Percentiles rank a stretch among this genome's conserved stretches.
These are phyloP conservation scores for Penicillium sp. DNA, from an alignment of 2,329 filamentous ascomycete genomes.

Conservation along the genomic window DNA sequence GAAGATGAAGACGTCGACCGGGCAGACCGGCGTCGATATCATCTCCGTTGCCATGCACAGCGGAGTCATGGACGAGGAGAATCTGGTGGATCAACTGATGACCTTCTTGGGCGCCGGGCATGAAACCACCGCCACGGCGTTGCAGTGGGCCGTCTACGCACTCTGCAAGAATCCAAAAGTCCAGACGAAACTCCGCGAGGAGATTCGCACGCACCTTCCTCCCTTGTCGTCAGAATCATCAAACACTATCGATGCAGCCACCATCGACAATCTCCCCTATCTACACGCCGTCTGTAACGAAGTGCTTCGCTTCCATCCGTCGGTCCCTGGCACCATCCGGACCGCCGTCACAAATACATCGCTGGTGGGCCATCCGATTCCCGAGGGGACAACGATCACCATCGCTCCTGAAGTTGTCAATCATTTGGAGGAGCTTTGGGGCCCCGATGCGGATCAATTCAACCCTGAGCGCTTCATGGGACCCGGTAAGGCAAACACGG, in stretches of 20 bases:
- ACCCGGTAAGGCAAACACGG: constrained; percentile 50
- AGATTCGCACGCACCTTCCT: constrained; percentile 59
- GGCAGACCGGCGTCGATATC: constrained; percentile 58
- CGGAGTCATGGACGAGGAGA: constrained; percentile 68
- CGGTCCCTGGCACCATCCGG: constrained; percentile 66
- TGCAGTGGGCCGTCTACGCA: constrained; percentile 70
- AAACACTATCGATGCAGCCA: constrained; percentile 54
- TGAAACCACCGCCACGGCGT: constrained; percentile 68
- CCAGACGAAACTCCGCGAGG: constrained; percentile 61
- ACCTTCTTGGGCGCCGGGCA: constrained; percentile 80
- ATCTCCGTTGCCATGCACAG: constrained; percentile 72
- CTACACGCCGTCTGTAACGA: constrained; percentile 75
- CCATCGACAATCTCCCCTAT: constrained; percentile 67
- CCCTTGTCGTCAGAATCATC: constrained; percentile 52
- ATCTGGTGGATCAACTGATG: constrained; percentile 84
- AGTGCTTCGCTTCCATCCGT: constrained; percentile 64
- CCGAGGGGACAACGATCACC: constrained; percentile 63
- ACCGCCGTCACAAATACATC: constrained; percentile 60
- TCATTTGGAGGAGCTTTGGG: constrained; percentile 65
- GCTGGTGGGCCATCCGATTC: constrained; percentile 59
- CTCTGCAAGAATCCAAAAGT: constrained; percentile 61
- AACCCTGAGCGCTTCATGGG: constrained; percentile 71
- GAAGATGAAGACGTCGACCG: constrained; percentile 34
- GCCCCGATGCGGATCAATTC: constrained; percentile 66
- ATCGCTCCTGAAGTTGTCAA: constrained; percentile 65